Evolutionary conservation across 345 rosid species (phyloP).

Genomic region (Angophora floribunda): DNA sequence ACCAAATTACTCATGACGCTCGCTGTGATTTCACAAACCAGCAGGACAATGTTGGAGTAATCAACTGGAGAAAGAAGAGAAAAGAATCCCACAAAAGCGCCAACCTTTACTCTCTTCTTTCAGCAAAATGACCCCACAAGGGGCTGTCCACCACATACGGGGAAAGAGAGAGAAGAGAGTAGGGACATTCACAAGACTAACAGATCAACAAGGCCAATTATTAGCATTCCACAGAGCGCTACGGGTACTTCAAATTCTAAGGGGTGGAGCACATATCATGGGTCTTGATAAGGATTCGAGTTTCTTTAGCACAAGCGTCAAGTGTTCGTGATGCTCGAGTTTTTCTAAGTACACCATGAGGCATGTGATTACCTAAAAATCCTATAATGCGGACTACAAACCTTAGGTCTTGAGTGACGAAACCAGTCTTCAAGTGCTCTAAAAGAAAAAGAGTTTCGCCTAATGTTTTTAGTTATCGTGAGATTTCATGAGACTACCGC

Average conservation of each 20-base stretch:
- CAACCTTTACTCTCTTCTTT: background rate
- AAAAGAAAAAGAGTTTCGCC: fast-evolving
- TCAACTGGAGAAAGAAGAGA: no score
- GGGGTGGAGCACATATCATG: background rate
- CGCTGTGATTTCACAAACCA: no score
- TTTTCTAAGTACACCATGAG: background rate
- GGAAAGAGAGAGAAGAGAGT: background rate
- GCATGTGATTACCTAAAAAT: background rate
- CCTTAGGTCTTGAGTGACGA: background rate
- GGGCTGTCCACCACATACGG: fast-evolving
- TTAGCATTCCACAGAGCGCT: background rate
- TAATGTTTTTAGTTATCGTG: no score
- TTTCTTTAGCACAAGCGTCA: background rate
- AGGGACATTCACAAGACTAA: background rate
- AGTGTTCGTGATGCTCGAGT: background rate
- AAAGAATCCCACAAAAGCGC: no score
- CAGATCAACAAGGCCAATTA: no score
- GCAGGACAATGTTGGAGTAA: no score
- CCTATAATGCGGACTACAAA: background rate
- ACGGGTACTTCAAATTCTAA: background rate
- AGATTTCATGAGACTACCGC: no score
- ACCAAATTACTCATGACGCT: no score
- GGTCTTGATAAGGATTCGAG: background rate
- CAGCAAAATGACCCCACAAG: background rate
- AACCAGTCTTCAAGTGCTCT: background rate